phyloP scores from a whole-genome alignment of 441 rosid species.

The Manihot esculenta region DNA sequence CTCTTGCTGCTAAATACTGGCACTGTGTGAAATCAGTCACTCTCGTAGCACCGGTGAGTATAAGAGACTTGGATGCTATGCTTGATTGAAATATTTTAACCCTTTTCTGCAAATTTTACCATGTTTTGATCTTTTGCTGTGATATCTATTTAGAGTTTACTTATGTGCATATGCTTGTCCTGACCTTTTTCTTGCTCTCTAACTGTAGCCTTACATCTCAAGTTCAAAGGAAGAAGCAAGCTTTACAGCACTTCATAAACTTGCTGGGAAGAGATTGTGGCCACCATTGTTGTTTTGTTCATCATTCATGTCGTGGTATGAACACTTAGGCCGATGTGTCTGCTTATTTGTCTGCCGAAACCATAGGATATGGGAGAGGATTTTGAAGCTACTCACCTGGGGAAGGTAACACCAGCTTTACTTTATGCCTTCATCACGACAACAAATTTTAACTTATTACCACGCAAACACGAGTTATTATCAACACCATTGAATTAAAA shows the following conservation, averaged over 20 bases:
- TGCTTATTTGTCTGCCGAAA: conserved; percentile 60
- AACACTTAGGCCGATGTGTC: conserved; percentile 67
- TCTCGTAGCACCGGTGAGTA: conserved; percentile 70
- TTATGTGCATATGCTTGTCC: background rate
- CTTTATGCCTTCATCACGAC: background rate
- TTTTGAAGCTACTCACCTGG: conserved; percentile 52
- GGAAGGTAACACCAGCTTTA: conserved; percentile 42
- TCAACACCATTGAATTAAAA: too few relatives aligned
- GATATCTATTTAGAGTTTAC: background rate
- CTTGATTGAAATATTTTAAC: background rate
- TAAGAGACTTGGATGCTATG: background rate
- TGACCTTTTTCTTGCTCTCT: background rate
- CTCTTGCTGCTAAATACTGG: conserved; percentile 62
- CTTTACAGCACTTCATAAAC: conserved; percentile 41
- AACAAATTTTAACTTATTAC: too few relatives aligned
- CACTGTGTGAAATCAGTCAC: conserved; percentile 52
- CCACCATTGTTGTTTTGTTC: conserved; percentile 61
- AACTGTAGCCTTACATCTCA: conserved; percentile 54
- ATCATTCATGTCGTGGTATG: conserved; percentile 83
- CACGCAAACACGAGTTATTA: too few relatives aligned
- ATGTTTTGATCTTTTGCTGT: background rate
- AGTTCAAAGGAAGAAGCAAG: conserved; percentile 42
- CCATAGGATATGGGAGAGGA: conserved; percentile 71
- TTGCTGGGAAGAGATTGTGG: conserved; percentile 76
- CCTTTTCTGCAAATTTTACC: background rate